Conservation (phyloP, 139 green algal species). For the Microglena sp. region DNA sequence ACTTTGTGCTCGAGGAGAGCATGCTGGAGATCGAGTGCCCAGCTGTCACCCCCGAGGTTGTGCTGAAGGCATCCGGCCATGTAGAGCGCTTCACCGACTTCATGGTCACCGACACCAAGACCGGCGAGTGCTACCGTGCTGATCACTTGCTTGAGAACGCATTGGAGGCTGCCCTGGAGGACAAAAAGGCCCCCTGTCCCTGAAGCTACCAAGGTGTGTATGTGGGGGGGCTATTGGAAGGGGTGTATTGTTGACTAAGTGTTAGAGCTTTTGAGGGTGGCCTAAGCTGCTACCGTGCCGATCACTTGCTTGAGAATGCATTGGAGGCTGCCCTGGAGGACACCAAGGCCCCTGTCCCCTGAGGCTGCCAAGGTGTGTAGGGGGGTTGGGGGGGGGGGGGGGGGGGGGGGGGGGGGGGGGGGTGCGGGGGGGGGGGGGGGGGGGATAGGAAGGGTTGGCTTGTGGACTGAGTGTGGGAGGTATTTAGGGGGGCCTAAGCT, state of each 20-base stretch:
- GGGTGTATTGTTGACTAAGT: background rate
- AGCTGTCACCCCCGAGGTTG: slow-evolving; percentile 88
- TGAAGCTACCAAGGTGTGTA: slow-evolving; percentile 35
- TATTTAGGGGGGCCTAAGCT: background rate
- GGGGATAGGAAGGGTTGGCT: no score
- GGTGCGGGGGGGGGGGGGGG: no score
- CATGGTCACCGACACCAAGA: slow-evolving; percentile 92
- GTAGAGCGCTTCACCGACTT: slow-evolving; percentile 97
- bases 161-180: slow-evolving; percentile 73
- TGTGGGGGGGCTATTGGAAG: background rate
- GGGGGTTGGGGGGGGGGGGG: no score
- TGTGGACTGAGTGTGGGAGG: background rate
- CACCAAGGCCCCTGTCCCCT: background rate
- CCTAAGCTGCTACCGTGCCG: no score
- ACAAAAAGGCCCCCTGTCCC: slow-evolving; percentile 49
- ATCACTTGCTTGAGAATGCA: background rate
- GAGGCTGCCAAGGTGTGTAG: slow-evolving; percentile 18
- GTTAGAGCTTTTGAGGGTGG: no score
- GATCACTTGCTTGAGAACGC: slow-evolving; percentile 89
- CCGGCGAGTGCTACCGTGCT: slow-evolving; percentile 79
- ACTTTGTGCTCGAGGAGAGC: slow-evolving; percentile 96
- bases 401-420: no score
- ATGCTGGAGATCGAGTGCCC: slow-evolving; percentile 99
- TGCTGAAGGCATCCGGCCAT: slow-evolving; percentile 88
- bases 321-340: background rate